Evolutionary conservation across 129 eudicot genomes (phyloP), one percentile per base, ranked within the genome.

Genomic region (Flaveria trinervia): DNA sequence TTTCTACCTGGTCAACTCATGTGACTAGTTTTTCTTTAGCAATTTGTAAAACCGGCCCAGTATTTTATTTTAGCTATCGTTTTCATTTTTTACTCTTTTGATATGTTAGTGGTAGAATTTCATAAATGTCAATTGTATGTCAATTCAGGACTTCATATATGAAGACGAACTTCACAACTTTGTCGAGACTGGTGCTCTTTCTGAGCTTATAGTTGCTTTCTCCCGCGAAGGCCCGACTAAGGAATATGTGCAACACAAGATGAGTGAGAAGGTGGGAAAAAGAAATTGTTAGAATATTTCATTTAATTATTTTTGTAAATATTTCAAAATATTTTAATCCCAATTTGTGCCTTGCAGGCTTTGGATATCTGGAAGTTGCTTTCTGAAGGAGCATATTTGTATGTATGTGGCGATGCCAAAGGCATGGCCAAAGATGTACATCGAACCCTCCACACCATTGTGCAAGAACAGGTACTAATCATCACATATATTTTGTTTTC

Each of bases 351-450:
- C 22, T 36, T 72, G 55, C 78, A 95, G 99, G 99, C 99, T 76
- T 83, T 85, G 13, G 91, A 95, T 48, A 64, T 95, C 44, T 95
- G 99, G 99, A 88, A 86, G 45, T 71, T 95, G 84, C 87, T 95
- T 39, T 95, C 96, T 5, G 83, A 85, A 74, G 99, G 99, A 73
- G 99, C 88, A 4, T 89, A 95, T 77, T 50, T 95, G 11, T 95
- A 95, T 64, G 99, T 95, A 22, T 95, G 97, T 62, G 99, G 99
- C 79, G 99, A 95, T 79, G 99, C 99, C 83, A 95, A 95, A 86
- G 97, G 99, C 88, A 95, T 95, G 99, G 99, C 99, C 75, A 86
- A 79, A 69, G 99, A 95, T 83, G 99, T 95, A 57, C 99, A 95
- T 83, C 84, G 99, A 70, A 87, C 90, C 17, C 96, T 95, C 61